phyloP scores from a whole-genome alignment of 1,139 yeast genomes.

The Geotrichum cucujoidarum region DNA sequence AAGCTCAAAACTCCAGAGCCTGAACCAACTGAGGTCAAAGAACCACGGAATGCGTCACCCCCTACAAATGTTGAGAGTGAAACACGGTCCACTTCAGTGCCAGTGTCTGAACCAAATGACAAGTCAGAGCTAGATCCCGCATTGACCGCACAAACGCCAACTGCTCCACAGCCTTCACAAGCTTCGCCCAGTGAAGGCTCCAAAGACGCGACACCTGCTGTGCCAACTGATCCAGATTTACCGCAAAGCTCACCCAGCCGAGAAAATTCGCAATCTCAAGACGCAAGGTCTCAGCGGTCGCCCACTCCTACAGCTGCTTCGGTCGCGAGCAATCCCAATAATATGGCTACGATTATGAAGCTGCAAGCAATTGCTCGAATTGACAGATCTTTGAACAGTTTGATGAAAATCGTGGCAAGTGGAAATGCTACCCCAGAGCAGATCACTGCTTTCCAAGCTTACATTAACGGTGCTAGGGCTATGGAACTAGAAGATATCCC shows the following conservation, averaged over 20 bases:
- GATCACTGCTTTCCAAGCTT: constrained; percentile 71
- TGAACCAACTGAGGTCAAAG: constrained; percentile 16
- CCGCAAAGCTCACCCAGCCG: neutral
- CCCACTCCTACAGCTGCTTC: constrained; percentile 16
- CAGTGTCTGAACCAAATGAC: neutral
- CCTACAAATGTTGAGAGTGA: too few relatives aligned
- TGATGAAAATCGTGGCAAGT: constrained; percentile 81
- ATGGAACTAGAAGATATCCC: constrained; percentile 54
- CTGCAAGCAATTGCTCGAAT: constrained; percentile 74
- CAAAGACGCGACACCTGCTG: neutral
- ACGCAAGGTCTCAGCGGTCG: neutral
- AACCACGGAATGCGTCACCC: constrained; percentile 16
- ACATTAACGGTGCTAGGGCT: constrained; percentile 64
- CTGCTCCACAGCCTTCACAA: too few relatives aligned
- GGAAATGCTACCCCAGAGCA: constrained; percentile 70
- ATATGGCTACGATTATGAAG: constrained; percentile 75
- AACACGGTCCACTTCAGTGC: too few relatives aligned
- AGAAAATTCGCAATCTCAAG: neutral
- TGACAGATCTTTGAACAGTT: constrained; percentile 57
- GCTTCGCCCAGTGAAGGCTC: neutral
- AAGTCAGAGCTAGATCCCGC: neutral
- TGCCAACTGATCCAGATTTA: neutral
- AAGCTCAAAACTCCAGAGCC: constrained; percentile 6
- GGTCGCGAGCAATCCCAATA: constrained; percentile 39
- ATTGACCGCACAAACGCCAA: constrained; percentile 1